Percentiles rank a stretch among this genome's conserved stretches.
Conservation (phyloP, 2,329 filamentous ascomycete species). For the Pseudogymnoascus sp. region DNA sequence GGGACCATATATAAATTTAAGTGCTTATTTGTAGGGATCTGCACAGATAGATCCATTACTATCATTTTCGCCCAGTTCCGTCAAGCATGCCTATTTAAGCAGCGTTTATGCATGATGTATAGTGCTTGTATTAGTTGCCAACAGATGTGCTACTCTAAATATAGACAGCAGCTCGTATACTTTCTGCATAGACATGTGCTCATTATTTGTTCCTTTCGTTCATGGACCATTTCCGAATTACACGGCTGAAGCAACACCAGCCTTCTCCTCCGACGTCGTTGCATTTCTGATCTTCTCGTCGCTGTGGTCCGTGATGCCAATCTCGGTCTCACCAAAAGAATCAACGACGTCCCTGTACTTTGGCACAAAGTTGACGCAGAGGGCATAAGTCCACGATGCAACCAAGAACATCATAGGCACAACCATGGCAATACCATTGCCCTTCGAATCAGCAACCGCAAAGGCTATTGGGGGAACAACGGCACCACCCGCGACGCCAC, state of each 20-base stretch:
- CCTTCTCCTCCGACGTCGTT: neutral
- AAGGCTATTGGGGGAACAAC: constrained; percentile 63
- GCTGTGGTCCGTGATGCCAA: neutral
- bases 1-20: too few species aligned
- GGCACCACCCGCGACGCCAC: constrained; percentile 45
- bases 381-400: constrained; percentile 11
- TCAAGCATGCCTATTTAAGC: neutral
- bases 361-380: constrained; percentile 13
- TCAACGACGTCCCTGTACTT: constrained; percentile 19
- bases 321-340: constrained; percentile 14
- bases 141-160: neutral
- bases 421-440: neutral
- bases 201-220: neutral
- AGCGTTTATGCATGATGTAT: neutral
- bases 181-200: neutral
- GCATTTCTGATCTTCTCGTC: neutral
- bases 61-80: too few species aligned
- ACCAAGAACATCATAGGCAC: constrained; percentile 16
- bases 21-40: too few species aligned
- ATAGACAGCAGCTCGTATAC: neutral
- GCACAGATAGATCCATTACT: neutral
- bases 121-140: neutral
- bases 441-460: constrained; percentile 50
- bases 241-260: neutral
- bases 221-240: neutral